Conservation (phyloP, 208 protist species). For the Vickermania spadyakhi region DNA sequence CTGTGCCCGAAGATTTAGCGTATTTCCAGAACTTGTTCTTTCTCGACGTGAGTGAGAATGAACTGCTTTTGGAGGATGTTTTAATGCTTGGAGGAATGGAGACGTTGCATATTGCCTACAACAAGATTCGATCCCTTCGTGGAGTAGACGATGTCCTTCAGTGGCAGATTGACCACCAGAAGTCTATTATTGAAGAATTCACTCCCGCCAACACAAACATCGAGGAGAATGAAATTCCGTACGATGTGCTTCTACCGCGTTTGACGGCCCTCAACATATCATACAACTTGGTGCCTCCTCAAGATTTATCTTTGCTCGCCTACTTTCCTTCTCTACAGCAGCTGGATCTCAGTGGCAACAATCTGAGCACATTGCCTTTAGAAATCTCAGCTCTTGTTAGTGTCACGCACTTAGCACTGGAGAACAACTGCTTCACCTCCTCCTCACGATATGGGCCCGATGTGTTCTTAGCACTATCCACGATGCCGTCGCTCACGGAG, state of each 20-base stretch:
- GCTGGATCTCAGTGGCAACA: constrained; percentile 80
- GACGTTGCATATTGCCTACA: constrained; percentile 72
- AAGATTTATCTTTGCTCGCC: constrained; percentile 40
- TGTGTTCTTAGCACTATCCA: constrained; percentile 64
- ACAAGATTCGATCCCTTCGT: constrained; percentile 45
- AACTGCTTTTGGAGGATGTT: constrained; percentile 49
- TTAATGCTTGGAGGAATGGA: constrained; percentile 47
- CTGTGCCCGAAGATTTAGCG: constrained; percentile 58
- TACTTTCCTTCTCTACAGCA: constrained; percentile 61
- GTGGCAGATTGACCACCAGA: constrained; percentile 10
- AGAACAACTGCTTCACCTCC: constrained; percentile 59
- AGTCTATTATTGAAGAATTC: not conserved
- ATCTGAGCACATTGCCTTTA: constrained; percentile 39
- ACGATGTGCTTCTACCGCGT: constrained; percentile 36
- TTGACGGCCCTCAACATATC: constrained; percentile 72
- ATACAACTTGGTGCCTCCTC: constrained; percentile 64
- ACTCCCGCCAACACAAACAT: not conserved
- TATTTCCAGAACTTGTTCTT: constrained; percentile 61
- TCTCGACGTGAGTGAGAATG: constrained; percentile 82
- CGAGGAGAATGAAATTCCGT: not conserved
- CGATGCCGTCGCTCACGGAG: constrained; percentile 73
- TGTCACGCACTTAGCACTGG: constrained; percentile 78
- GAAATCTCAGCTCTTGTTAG: constrained; percentile 62
- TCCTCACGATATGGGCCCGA: constrained; percentile 1
- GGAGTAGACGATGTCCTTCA: constrained; percentile 15